Base-by-base conservation (phyloP, 1,139 yeast genomes). In the Yamadazyma taylorii region DNA sequence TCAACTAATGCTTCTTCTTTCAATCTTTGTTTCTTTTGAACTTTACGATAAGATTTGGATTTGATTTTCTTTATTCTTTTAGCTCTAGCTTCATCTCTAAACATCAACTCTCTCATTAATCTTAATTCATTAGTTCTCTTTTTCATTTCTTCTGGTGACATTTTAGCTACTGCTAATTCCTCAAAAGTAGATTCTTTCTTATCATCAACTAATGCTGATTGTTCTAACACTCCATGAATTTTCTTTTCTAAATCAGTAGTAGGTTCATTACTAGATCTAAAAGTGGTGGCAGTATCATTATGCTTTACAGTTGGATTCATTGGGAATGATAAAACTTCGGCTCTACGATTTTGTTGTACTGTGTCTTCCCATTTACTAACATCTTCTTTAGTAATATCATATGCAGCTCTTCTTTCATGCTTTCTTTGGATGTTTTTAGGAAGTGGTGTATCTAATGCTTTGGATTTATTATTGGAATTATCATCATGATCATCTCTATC, bases 101-200 rank as follows among this genome's bases (percentile, higher is more conserved):
- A 92, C 95, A 92, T 87, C 46, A 92, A 75, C 55, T 92, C 98
- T 47, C 98, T 78, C 97, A 89, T 89, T 53, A 85, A 63, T 50
- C 97, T 76, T 48, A 92, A 74, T 60, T 92, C 96, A 40, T 79
- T 77, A 11, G 95, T 84, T 47, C 95, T 77, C 55, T 81, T 79
- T 43, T 71, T 69, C 65, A 90, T 66, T 37, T 94, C 98, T 45
- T 85, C 95, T 19, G 85, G 78, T 0, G 94, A 74, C 58, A 92
- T 63, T 50, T 85, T 82, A 2, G 94, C 88, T n/a, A 84, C 77
- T 11, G 88, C 92, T 30, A 88, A 75, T 42, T 90, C 89, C 59
- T 92, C 97, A 60, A 89, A 90, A 3, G 86, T 80, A 9, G 92
- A 79, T 52, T 85, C 87, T 48, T 81, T 79, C 48, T 77, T 75